Base-by-base conservation (phyloP, 2,329 filamentous ascomycete species). In the Ceratocystis papillata region DNA sequence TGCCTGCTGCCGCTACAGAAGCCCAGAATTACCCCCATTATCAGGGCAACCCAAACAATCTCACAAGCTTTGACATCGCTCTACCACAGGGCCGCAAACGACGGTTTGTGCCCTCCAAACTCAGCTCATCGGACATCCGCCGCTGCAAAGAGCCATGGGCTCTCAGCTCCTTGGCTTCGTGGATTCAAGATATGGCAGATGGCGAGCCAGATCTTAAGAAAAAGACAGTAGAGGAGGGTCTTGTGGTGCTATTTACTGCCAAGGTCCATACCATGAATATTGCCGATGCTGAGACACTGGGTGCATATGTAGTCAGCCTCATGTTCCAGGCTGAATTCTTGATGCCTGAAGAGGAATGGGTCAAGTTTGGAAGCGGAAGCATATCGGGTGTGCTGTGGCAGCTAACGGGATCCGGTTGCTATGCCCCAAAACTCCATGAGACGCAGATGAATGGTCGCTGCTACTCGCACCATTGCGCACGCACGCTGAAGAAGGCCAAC, bases 261-360 rank as follows among this genome's bases (percentile, higher is more conserved):
- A 97, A 96, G 75, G 91, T 99, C 0, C 92, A 94, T 0, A 99
- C 91, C 0, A 96, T 99, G 90, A 97, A 99, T 71, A 93, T 94
- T 53, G 92, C 93, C 5, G 95, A 99, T 78, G 94, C 94, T 0
- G 94, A 99, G 74, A 87, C 87, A 0, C 79, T 99, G 63, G 90
- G 89, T 69, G 83, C 84, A 67, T 85, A 84, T 50, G 89, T 96
- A 0, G 86, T 96, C 1, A 80, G 85, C 65, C 83, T 87, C 60
- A 94, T 99, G 89, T 83, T 93, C 70, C 81, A 83, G 28, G 85
- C 87, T 7, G 87, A 86, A 48, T 89, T 90, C 10, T 78, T 99
- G 41, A 79, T 95, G 4, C 86, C 87, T 15, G 93, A 96, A 44
- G 94, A 99, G 75, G 95, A 99, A 77, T 99, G 95, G 94, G 87